Conservation (phyloP, 768 basidiomycete species). For the Crucibulum laeve region DNA sequence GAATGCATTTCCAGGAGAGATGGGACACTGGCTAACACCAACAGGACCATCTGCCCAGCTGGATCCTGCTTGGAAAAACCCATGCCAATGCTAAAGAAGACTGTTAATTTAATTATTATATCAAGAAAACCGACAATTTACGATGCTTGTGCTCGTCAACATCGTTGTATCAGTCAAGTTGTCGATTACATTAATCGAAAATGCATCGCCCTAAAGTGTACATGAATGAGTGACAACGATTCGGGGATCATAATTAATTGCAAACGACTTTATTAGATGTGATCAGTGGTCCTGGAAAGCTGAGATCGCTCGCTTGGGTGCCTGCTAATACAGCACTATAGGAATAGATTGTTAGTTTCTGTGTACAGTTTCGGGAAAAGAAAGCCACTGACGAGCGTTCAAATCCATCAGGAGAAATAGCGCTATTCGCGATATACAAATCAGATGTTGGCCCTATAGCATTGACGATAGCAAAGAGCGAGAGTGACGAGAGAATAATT, state of each 20-base stretch:
- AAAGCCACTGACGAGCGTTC: slow-evolving; percentile 18
- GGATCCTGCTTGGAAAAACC: slow-evolving; percentile 34
- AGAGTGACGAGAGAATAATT: no score
- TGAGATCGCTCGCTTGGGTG: background rate
- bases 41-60: slow-evolving; percentile 41
- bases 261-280: slow-evolving; percentile 7
- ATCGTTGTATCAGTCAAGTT: slow-evolving; percentile 34
- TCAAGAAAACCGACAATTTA: slow-evolving; percentile 7
- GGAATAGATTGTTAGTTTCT: slow-evolving; percentile 2
- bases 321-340: slow-evolving; percentile 11
- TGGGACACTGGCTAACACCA: slow-evolving; percentile 43
- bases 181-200: slow-evolving; percentile 41
- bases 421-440: slow-evolving; percentile 36
- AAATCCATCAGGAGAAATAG: slow-evolving; percentile 52
- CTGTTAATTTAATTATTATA: background rate
- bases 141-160: slow-evolving; percentile 26
- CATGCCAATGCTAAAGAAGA: slow-evolving; percentile 44
- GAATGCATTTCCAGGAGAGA: slow-evolving; percentile 34
- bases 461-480: background rate
- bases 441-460: slow-evolving; percentile 24
- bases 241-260: background rate
- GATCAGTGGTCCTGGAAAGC: slow-evolving; percentile 14
- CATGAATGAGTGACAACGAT: slow-evolving; percentile 30
- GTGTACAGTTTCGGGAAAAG: background rate
- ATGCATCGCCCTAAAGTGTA: slow-evolving; percentile 28